Evolutionary conservation across 768 basidiomycete species (phyloP), one percentile per base, ranked within the genome.

Genomic region (Hygrocybe punicea): DNA sequence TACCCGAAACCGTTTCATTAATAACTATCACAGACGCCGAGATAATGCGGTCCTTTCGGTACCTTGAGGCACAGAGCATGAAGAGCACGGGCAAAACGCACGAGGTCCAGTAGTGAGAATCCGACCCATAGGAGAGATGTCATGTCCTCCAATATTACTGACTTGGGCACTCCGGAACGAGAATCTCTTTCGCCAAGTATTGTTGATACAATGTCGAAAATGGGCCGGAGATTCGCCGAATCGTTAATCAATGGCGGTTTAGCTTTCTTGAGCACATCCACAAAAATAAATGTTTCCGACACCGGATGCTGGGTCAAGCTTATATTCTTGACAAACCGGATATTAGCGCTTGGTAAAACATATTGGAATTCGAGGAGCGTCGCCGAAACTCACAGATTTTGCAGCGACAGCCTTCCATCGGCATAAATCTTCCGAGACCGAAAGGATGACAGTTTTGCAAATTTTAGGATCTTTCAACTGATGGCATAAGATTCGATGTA

Each of bases 141-240:
- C 42, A 89, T 72, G 53, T 88, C 87, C 59, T 92, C 90, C n/a
- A 91, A 63, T 44, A 92, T 80, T 19, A 91, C 74, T 11, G 89
- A 69, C 9, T 65, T 52, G 7, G 64, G 63, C 29, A 59, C 57
- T 34, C 34, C 53, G 16, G 39, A 0, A 63, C 56, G 6, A 47
- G 57, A 4, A 58, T 59, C 1, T 48, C 19, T 21, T 25, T 54
- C 9, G 13, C 59, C 48, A 3, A 80, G 58, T 6, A 63, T 59
- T 8, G 65, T 58, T 2, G 70, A 65, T 13, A 79, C 64, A 11
- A 72, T 62, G 14, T 81, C 72, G 37, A 77, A 68, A 6, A 80
- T 62, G 1, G 64, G 61, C 23, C 68, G 69, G n/a, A 79, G 70
- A 37, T 63, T 58, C 42, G 59, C 48, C n/a, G 59, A 53, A 35